Conservation (phyloP, 495 filamentous ascomycete species). For the Daldinia decipiens region DNA sequence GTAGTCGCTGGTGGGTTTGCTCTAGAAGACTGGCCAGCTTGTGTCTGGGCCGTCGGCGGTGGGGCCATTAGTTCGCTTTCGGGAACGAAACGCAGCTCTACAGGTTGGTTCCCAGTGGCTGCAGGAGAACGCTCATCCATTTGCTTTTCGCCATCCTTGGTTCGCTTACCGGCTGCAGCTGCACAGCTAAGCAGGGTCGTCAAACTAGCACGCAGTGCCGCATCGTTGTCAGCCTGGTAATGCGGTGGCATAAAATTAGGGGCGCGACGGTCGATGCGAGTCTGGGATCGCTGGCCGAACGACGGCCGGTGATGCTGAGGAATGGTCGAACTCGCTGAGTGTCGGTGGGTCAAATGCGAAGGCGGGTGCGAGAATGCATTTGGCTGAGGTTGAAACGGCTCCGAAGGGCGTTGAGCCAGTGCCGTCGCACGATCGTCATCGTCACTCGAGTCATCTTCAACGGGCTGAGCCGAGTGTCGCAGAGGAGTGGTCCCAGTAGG, state of each 20-base stretch:
- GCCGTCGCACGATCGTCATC: constrained; percentile 82
- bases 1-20: constrained; percentile 13
- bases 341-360: constrained; percentile 62
- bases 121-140: constrained; percentile 39
- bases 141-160: constrained; percentile 65
- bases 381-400: constrained; percentile 83
- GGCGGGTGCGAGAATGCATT: constrained; percentile 92
- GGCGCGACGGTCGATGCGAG: constrained; percentile 58
- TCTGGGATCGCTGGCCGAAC: constrained; percentile 53
- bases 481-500: constrained; percentile 34
- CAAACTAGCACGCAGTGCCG: constrained; percentile 87
- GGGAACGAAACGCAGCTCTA: constrained; percentile 73
- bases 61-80: constrained; percentile 75
- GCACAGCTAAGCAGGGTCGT: constrained; percentile 95
- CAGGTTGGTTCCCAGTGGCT: constrained; percentile 59
- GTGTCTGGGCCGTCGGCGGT: constrained; percentile 40
- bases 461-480: constrained; percentile 49
- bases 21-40: constrained; percentile 42
- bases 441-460: constrained; percentile 68
- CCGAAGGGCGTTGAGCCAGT: constrained; percentile 67
- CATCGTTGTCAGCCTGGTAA: constrained; percentile 88
- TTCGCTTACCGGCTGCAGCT: constrained; percentile 83
- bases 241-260: constrained; percentile 76
- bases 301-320: constrained; percentile 56
- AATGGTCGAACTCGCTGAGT: constrained; percentile 57